These are phyloP conservation scores for Paragyromitra xinjiangensis DNA, from an alignment of 495 filamentous ascomycete genomes.

Conservation along the genomic window DNA sequence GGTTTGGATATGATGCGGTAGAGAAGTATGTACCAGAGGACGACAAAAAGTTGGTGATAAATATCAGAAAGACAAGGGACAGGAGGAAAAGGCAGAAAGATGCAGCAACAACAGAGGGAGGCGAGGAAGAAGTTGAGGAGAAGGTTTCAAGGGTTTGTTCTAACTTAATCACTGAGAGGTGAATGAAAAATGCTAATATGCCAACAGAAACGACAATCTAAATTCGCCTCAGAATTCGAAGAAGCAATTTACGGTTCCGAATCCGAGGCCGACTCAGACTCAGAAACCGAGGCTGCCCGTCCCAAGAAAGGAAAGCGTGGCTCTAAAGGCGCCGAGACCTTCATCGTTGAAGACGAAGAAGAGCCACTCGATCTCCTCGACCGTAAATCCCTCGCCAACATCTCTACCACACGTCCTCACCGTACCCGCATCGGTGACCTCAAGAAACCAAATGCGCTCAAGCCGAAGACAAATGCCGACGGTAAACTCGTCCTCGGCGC, in stretches of 20 bases:
- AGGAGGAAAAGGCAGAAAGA: slow-evolving; percentile 85
- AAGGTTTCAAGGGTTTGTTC: slow-evolving; percentile 52
- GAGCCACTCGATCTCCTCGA: slow-evolving; percentile 94
- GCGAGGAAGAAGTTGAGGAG: slow-evolving; percentile 57
- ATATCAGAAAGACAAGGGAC: slow-evolving; percentile 93
- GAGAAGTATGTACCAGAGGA: slow-evolving; percentile 80
- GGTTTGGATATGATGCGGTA: slow-evolving; percentile 82
- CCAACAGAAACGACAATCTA: slow-evolving; percentile 62
- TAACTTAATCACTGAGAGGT: not conserved
- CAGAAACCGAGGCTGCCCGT: slow-evolving; percentile 66
- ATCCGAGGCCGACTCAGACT: slow-evolving; percentile 70
- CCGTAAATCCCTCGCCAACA: slow-evolving; percentile 85
- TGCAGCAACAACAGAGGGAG: slow-evolving; percentile 64
- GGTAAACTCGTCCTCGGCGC: slow-evolving; percentile 84
- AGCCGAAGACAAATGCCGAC: slow-evolving; percentile 79
- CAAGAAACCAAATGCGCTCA: slow-evolving; percentile 65
- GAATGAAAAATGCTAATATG: not conserved
- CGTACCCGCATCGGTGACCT: slow-evolving; percentile 65
- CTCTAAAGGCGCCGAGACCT: slow-evolving; percentile 71
- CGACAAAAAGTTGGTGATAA: slow-evolving; percentile 87
- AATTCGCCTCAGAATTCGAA: slow-evolving; percentile 91
- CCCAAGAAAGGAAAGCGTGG: slow-evolving; percentile 61
- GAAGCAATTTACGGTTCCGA: slow-evolving; percentile 92
- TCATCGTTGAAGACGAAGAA: slow-evolving; percentile 91
- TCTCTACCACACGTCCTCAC: slow-evolving; percentile 85